phyloP scores from a whole-genome alignment of 352 stramenopile species.

The Globisporangium radiosum region DNA sequence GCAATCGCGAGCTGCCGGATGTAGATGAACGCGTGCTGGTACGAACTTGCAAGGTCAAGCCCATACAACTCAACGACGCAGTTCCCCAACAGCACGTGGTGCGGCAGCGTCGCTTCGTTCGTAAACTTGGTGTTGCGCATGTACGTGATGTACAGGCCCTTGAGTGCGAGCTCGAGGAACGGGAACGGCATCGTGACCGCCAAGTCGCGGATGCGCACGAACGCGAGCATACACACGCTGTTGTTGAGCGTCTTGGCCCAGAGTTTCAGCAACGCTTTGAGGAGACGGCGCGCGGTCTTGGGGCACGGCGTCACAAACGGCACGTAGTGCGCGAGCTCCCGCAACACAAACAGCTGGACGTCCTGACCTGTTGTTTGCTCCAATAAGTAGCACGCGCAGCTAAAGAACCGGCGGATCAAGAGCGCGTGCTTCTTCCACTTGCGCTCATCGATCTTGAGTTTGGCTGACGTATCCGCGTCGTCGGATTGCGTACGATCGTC shows the following conservation, averaged over 20 bases:
- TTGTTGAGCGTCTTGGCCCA: slow-evolving; percentile 79
- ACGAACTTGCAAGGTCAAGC: slow-evolving; percentile 94
- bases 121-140: slow-evolving; percentile 95
- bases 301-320: slow-evolving; percentile 57
- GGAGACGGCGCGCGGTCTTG: slow-evolving; percentile 57
- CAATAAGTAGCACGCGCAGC: slow-evolving; percentile 89
- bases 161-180: slow-evolving; percentile 95
- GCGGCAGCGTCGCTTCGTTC: slow-evolving; percentile 76
- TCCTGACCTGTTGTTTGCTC: slow-evolving; percentile 77
- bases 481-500: slow-evolving; percentile 18
- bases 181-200: slow-evolving; percentile 93
- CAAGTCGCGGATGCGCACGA: slow-evolving; percentile 94
- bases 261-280: slow-evolving; percentile 84
- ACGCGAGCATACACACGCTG: slow-evolving; percentile 88
- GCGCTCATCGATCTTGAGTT: slow-evolving; percentile 58
- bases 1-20: slow-evolving; percentile 98
- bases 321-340: slow-evolving; percentile 73
- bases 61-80: slow-evolving; percentile 98
- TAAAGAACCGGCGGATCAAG: slow-evolving; percentile 90
- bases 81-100: slow-evolving; percentile 92
- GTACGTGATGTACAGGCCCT: slow-evolving; percentile 95
- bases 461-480: slow-evolving; percentile 15
- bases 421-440: slow-evolving; percentile 78
- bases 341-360: slow-evolving; percentile 79
- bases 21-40: slow-evolving; percentile 99